A percentile compares a stretch with the other conserved stretches of the same genome.
Conservation (phyloP, 2,329 filamentous ascomycete species). For the Coleophoma crateriformis region DNA sequence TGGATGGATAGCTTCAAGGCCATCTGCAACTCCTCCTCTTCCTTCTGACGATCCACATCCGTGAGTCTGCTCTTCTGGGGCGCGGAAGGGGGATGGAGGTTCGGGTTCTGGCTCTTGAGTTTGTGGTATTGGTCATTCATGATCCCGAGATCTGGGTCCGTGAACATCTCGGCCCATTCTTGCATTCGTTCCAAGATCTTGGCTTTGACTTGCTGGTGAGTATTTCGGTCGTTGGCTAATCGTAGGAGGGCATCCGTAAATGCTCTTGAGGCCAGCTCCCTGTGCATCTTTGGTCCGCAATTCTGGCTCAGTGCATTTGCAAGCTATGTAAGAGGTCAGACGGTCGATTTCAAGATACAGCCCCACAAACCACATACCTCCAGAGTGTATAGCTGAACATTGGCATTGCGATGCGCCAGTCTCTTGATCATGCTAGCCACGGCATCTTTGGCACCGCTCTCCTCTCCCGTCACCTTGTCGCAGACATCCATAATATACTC, state of each 20-base stretch:
- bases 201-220: slow-evolving; percentile 90
- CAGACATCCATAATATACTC: slow-evolving; percentile 47
- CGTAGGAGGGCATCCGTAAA: slow-evolving; percentile 89
- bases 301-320: slow-evolving; percentile 70
- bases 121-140: slow-evolving; percentile 94
- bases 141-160: slow-evolving; percentile 86
- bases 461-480: slow-evolving; percentile 32
- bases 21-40: slow-evolving; percentile 97
- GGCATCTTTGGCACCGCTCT: slow-evolving; percentile 55
- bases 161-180: slow-evolving; percentile 94
- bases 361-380: slow-evolving; percentile 37
- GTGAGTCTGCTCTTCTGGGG: slow-evolving; percentile 91
- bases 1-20: slow-evolving; percentile 88
- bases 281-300: slow-evolving; percentile 63
- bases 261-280: slow-evolving; percentile 65
- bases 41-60: slow-evolving; percentile 82
- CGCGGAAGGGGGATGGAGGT: slow-evolving; percentile 84
- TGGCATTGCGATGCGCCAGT: slow-evolving; percentile 68
- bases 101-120: slow-evolving; percentile 79
- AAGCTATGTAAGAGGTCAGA: slow-evolving; percentile 36
- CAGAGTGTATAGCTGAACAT: slow-evolving; percentile 73
- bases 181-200: slow-evolving; percentile 97
- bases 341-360: slow-evolving; percentile 4
- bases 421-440: slow-evolving; percentile 69
- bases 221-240: slow-evolving; percentile 89